Evolutionary conservation across 2,329 filamentous ascomycete species (phyloP), one percentile per base, ranked within the genome.

Genomic region (Clonostachys sp.): DNA sequence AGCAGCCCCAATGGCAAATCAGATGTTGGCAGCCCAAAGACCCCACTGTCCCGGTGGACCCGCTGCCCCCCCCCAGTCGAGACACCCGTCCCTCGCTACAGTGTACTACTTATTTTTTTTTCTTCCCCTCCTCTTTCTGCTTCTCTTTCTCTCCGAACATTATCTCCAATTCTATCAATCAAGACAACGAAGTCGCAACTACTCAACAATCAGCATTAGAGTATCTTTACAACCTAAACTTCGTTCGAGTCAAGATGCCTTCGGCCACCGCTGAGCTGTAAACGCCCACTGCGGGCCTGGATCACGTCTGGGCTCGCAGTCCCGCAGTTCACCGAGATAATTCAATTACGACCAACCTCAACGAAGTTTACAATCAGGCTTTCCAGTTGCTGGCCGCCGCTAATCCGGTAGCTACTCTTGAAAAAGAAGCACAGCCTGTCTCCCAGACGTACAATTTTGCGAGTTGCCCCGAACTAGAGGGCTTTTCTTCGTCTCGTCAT

Each of bases 261-360:
- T 82, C 77, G 84, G 83, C 85, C 78, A 75, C 87, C 85, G 85
- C 83, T 88, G 86, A 86, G 87, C 88, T 92, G 86, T 95, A 91
- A 91, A 89, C 81, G 73, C 80, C 83, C 84, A 85, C 87, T 91
- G 83, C 84, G 84, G 83, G 81, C 76, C 72, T 63, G 70, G 70
- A 64, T 64, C 64, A 58, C 62, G 53, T 77, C 45, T 49, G 40
- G 80, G 81, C 80, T 80, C 80, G 84, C 81, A 91, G 88, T 89
- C 86, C 86, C 83, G 83, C 86, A 90, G 87, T 85, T 86, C 85
- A 84, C 75, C 83, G 86, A 90, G 78, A 75, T 79, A 75, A 80
- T 67, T 61, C 53, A 52, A 45, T 20, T 41, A 55, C 50, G 50
- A 55, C 49, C 56, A 42, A 18, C 44, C 33, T 83, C 78, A 83